Conservation (phyloP, 805 yeast genomes). For the Teunomyces funiuensis region DNA sequence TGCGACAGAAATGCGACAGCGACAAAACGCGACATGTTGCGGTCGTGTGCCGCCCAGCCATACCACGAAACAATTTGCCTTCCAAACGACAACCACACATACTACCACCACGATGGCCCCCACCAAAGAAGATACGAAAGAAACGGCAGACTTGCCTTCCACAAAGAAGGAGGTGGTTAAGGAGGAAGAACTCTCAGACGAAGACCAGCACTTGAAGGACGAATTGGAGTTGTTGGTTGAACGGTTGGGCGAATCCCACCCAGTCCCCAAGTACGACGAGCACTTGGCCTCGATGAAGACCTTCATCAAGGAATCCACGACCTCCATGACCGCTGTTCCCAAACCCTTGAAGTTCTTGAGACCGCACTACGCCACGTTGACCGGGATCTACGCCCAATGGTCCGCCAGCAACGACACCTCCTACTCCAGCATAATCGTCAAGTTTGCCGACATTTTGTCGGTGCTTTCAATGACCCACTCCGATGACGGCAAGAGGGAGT, state of each 20-base stretch:
- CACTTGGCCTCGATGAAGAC: constrained; percentile 72
- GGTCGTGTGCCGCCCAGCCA: not conserved
- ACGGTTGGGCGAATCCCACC: constrained; percentile 56
- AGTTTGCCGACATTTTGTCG: constrained; percentile 85
- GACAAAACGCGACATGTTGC: not conserved
- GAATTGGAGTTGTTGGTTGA: constrained; percentile 88
- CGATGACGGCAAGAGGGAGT: constrained; percentile 74
- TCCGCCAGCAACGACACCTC: constrained; percentile 18
- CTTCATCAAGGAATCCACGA: constrained; percentile 86
- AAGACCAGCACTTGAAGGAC: constrained; percentile 82
- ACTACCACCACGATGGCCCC: constrained; percentile 32
- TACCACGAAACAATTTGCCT: constrained; percentile 4
- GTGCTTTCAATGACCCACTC: constrained; percentile 94
- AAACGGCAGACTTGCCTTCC: constrained; percentile 13
- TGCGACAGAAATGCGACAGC: not conserved
- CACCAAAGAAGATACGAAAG: constrained; percentile 24
- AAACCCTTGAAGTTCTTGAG: constrained; percentile 94
- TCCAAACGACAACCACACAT: constrained; percentile 5
- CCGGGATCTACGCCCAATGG: constrained; percentile 70
- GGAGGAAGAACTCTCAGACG: constrained; percentile 90
- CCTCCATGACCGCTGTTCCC: constrained; percentile 99
- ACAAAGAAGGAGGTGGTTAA: constrained; percentile 24
- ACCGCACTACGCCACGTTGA: constrained; percentile 76
- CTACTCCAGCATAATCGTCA: constrained; percentile 44
- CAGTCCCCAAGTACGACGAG: constrained; percentile 48